These are phyloP conservation scores for Ceratocystiopsis brevicomis DNA, from an alignment of 2,329 filamentous ascomycete genomes.

Conservation along the genomic window DNA sequence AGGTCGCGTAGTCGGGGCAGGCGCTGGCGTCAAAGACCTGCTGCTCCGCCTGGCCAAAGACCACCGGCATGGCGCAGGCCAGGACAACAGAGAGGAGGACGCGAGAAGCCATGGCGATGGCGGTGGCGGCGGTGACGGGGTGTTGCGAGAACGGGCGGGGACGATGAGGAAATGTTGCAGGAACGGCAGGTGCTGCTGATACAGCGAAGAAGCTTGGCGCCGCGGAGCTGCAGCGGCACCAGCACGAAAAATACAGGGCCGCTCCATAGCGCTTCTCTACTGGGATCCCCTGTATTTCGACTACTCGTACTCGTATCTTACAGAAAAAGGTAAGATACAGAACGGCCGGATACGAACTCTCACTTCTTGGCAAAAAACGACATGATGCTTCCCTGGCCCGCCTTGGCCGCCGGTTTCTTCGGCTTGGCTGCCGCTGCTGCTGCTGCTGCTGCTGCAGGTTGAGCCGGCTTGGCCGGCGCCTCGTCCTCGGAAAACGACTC, in stretches of 20 bases:
- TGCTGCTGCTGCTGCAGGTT: conserved; percentile 26
- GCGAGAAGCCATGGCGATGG: conserved; percentile 5
- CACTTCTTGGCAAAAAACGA: conserved; percentile 78
- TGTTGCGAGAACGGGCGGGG: not conserved
- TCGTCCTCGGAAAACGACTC: conserved; percentile 91
- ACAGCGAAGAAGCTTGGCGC: too few species aligned
- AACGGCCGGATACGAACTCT: not conserved
- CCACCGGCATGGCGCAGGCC: not conserved
- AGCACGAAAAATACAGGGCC: too few species aligned
- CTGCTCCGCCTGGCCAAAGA: conserved; percentile 1
- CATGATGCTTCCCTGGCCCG: conserved; percentile 66
- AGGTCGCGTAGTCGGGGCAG: conserved; percentile 46
- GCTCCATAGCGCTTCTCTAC: too few species aligned
- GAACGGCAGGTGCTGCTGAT: too few species aligned
- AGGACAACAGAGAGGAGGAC: conserved; percentile 3
- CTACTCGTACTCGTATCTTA: too few species aligned
- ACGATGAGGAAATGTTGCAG: too few species aligned
- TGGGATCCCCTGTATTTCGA: too few species aligned
- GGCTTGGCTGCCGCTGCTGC: conserved; percentile 26
- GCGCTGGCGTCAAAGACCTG: conserved; percentile 19
- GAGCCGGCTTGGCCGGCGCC: conserved; percentile 27
- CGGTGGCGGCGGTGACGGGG: not conserved
- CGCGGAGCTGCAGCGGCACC: too few species aligned
- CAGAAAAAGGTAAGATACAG: too few species aligned
- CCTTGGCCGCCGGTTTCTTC: conserved; percentile 39